A percentile compares a stretch with the other conserved stretches of the same genome.
Conservation (phyloP, 2,329 filamentous ascomycete genomes). For the Aspergillaceae sp. region DNA sequence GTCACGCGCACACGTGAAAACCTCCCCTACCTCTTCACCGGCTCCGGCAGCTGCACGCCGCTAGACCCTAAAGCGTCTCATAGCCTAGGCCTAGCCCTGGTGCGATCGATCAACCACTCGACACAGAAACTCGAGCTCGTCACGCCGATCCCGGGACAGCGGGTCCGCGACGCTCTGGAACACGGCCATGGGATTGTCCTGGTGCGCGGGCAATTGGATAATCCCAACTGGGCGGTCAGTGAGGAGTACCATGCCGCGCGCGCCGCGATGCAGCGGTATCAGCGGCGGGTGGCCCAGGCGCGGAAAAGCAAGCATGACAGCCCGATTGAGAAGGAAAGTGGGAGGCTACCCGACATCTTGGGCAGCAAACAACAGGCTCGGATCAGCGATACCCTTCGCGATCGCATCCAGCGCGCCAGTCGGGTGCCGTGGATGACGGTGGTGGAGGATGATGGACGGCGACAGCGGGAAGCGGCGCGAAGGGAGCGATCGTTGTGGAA, state of each 20-base stretch:
- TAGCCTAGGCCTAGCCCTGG: conserved; percentile 43
- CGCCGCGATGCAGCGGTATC: conserved; percentile 27
- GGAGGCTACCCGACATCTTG: background rate
- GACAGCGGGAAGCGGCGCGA: conserved; percentile 18
- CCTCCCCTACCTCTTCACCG: conserved; percentile 44
- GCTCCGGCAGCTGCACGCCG: conserved; percentile 32
- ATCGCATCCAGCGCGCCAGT: conserved; percentile 28
- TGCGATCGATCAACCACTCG: conserved; percentile 34
- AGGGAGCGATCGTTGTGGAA: conserved; percentile 31
- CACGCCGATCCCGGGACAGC: conserved; percentile 37
- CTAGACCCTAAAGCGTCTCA: conserved; percentile 41
- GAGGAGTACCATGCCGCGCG: conserved; percentile 36
- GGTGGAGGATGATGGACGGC: conserved; percentile 24
- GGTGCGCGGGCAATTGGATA: conserved; percentile 40
- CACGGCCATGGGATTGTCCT: conserved; percentile 37
- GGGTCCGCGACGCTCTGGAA: conserved; percentile 23
- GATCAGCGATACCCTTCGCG: conserved; percentile 20
- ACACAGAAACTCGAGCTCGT: conserved; percentile 38
- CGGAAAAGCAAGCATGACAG: conserved; percentile 10
- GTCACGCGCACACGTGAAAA: conserved; percentile 37
- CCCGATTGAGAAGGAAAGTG: background rate
- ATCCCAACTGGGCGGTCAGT: conserved; percentile 38
- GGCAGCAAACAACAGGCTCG: conserved; percentile 11
- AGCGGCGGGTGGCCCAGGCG: conserved; percentile 12
- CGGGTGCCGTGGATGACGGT: conserved; percentile 36